Evolutionary conservation across 2,329 filamentous ascomycete genomes (phyloP).

Genomic region (Colletotrichum sp.): DNA sequence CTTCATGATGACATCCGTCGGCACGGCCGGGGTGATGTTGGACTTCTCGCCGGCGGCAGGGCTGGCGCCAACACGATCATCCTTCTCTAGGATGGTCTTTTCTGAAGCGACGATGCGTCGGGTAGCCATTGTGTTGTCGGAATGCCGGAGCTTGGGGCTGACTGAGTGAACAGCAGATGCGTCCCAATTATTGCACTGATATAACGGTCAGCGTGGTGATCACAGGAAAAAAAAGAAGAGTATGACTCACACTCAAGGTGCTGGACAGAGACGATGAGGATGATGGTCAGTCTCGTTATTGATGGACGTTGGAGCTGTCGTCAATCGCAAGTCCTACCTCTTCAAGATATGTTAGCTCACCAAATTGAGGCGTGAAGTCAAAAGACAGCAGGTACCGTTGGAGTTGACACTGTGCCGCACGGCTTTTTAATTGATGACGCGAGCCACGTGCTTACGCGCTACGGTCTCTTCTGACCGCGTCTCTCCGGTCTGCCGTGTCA

Average conservation of each 20-base stretch:
- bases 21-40: slow-evolving; percentile 82
- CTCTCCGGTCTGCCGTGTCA: slow-evolving; percentile 13
- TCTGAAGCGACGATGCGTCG: slow-evolving; percentile 69
- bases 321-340: neutral
- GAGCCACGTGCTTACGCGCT: slow-evolving; percentile 20
- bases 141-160: neutral
- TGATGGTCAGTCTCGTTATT: neutral
- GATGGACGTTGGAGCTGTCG: neutral
- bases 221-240: neutral
- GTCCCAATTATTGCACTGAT: neutral
- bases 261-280: neutral
- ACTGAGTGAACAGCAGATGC: neutral
- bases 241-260: neutral
- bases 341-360: neutral
- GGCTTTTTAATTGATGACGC: slow-evolving; percentile 19
- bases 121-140: slow-evolving; percentile 65
- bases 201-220: neutral
- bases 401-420: neutral
- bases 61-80: slow-evolving; percentile 48
- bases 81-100: slow-evolving; percentile 69
- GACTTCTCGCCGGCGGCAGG: slow-evolving; percentile 61
- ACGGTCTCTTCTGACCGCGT: slow-evolving; percentile 14
- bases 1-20: slow-evolving; percentile 87
- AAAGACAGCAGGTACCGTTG: slow-evolving; percentile 6
- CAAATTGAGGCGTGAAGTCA: slow-evolving; percentile 9